A percentile compares a stretch with the other conserved stretches of the same genome.
These are phyloP conservation scores for Penicillium sp. DNA, from an alignment of 2,329 filamentous ascomycete species.

Conservation along the genomic window DNA sequence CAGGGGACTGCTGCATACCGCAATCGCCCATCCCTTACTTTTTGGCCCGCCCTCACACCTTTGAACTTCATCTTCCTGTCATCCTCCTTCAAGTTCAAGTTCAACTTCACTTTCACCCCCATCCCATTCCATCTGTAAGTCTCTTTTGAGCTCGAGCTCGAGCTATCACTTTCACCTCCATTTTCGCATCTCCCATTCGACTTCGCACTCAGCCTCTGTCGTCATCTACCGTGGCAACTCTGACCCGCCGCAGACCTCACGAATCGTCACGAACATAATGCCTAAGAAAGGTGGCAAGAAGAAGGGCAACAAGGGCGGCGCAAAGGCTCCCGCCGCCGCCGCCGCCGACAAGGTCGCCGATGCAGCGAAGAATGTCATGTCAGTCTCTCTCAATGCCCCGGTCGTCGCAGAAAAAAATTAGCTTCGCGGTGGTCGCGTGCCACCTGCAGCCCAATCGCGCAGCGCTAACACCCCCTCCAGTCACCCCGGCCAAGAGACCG, in stretches of 20 bases:
- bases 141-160: too few relatives aligned
- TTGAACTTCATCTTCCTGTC: conserved; percentile 11
- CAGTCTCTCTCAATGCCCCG: conserved; percentile 23
- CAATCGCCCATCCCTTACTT: conserved; percentile 16
- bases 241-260: conserved; percentile 16
- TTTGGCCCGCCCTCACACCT: conserved; percentile 1
- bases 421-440: conserved; percentile 20
- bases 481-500: conserved; percentile 25
- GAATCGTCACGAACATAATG: conserved; percentile 30
- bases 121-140: conserved; percentile 2
- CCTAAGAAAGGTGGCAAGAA: conserved; percentile 41
- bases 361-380: conserved; percentile 36
- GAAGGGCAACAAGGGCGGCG: conserved; percentile 34
- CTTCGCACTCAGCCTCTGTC: conserved; percentile 7
- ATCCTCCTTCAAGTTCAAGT: conserved; percentile 2
- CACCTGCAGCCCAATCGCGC: conserved; percentile 7
- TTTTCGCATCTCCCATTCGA: background rate
- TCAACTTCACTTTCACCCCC: conserved; percentile 4
- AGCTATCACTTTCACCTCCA: background rate
- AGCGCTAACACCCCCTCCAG: conserved; percentile 18
- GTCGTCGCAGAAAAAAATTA: background rate
- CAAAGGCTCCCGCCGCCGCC: conserved; percentile 29
- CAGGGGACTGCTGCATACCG: conserved; percentile 13
- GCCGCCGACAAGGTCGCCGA: conserved; percentile 33
- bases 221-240: conserved; percentile 18